Percentiles rank a stretch among this genome's conserved stretches.
Evolutionary conservation across 495 filamentous ascomycete genomes (phyloP).

Genomic region (Penicillium silybi): DNA sequence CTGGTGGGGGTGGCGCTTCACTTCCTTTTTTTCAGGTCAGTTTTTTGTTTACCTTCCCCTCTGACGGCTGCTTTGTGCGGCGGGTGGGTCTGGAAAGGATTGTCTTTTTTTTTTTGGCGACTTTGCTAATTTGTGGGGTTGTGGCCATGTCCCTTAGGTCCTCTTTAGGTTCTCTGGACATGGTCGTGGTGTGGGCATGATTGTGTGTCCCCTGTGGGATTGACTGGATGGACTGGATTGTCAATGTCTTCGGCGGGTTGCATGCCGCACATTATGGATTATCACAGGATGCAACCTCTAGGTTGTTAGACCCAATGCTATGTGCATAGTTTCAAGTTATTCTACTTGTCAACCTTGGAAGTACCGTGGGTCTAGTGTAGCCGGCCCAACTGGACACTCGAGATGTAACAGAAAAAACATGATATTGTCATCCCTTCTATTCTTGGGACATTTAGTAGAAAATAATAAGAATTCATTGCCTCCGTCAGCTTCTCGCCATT

Average conservation of each 20-base stretch:
- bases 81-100: constrained; percentile 26
- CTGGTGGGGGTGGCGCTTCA: constrained; percentile 82
- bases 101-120: constrained; percentile 23
- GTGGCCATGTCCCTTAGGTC: constrained; percentile 4
- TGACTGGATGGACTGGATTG: neutral
- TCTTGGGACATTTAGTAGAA: constrained; percentile 14
- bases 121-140: constrained; percentile 40
- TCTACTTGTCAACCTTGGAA: neutral
- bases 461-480: constrained; percentile 29
- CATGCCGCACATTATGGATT: neutral
- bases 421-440: constrained; percentile 18
- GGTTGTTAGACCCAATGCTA: neutral
- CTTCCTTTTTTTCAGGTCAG: constrained; percentile 60
- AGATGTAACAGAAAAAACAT: constrained; percentile 8
- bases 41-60: constrained; percentile 19
- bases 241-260: neutral
- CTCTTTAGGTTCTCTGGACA: neutral
- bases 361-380: neutral
- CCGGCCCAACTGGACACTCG: neutral
- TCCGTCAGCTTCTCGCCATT: constrained; percentile 31
- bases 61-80: constrained; percentile 10
- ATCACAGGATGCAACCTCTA: neutral
- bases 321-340: neutral
- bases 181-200: neutral
- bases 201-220: neutral